Percentiles rank a stretch among this genome's conserved stretches.
Conservation (phyloP, 768 basidiomycete species). For the Termitomyces sp. region DNA sequence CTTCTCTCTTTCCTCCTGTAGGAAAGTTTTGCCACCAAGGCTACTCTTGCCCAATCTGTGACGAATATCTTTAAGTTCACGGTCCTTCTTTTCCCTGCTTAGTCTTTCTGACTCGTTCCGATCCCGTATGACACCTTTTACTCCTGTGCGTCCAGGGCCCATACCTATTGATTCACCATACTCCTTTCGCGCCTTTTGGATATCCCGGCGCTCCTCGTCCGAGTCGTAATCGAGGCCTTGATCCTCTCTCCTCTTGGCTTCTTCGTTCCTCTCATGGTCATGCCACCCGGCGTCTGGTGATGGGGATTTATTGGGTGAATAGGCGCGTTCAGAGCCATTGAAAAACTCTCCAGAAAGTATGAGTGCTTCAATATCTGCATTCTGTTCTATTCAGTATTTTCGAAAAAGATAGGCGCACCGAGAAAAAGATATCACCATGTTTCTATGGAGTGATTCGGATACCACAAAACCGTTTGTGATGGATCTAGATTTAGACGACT, state of each 20-base stretch:
- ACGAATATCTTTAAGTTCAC: conserved; percentile 49
- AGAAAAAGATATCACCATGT: conserved; percentile 5
- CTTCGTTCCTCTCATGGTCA: conserved; percentile 40
- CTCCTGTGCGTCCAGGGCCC: conserved; percentile 83
- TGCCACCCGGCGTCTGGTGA: conserved; percentile 57
- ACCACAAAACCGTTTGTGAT: background rate
- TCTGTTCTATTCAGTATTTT: conserved; percentile 12
- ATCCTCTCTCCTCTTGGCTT: conserved; percentile 28
- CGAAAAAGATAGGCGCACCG: background rate
- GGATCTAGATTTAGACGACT: conserved; percentile 6
- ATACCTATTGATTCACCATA: conserved; percentile 68
- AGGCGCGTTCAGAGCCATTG: conserved; percentile 44
- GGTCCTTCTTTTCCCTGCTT: conserved; percentile 45
- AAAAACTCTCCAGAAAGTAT: conserved; percentile 67
- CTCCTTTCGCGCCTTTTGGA: conserved; percentile 24
- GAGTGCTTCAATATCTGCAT: conserved; percentile 23
- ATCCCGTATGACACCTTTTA: conserved; percentile 86
- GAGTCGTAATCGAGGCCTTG: conserved; percentile 42
- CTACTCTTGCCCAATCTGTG: conserved; percentile 58
- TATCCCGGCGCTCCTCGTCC: conserved; percentile 32
- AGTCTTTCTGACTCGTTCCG: conserved; percentile 60
- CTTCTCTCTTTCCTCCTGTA: conserved; percentile 73
- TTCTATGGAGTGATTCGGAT: background rate
- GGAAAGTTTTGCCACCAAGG: conserved; percentile 64
- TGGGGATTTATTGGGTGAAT: conserved; percentile 61